Percentiles rank a stretch among this genome's conserved stretches.
Conservation (phyloP, 305 asterid species). For the Galium porrigens region DNA sequence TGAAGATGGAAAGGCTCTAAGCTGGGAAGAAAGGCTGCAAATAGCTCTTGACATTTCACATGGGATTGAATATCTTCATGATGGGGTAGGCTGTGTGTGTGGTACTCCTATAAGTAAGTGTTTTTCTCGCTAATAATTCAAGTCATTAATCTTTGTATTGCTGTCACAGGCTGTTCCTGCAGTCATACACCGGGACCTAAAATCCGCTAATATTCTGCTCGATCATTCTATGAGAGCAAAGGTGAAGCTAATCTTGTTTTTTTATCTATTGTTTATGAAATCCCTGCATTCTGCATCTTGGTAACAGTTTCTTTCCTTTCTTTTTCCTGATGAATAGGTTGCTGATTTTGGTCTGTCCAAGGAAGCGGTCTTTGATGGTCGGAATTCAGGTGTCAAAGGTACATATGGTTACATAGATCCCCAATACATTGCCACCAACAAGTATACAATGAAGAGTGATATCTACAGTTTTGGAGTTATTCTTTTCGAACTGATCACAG, state of each 20-base stretch:
- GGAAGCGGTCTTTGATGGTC: conserved; percentile 69
- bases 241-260: conserved; percentile 23
- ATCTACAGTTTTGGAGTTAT: conserved; percentile 84
- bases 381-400: conserved; percentile 78
- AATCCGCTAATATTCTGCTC: conserved; percentile 83
- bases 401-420: conserved; percentile 96
- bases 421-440: conserved; percentile 59
- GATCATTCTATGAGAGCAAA: conserved; percentile 83
- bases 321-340: conserved; percentile 38
- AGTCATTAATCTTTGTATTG: conserved; percentile 15
- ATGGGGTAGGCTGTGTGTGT: conserved; percentile 57
- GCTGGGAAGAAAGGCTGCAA: conserved; percentile 89
- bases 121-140: conserved; percentile 9
- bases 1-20: conserved; percentile 45
- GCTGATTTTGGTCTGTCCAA: conserved; percentile 98
- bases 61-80: conserved; percentile 94
- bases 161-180: conserved; percentile 86
- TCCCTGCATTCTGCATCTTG: not conserved
- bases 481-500: conserved; percentile 92
- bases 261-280: not conserved
- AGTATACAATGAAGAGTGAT: conserved; percentile 77
- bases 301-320: conserved; percentile 9
- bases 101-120: not conserved
- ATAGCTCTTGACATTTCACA: conserved; percentile 87
- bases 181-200: conserved; percentile 87